A percentile compares a stretch with the other conserved stretches of the same genome.
Conservation (phyloP, 805 yeast species). For the Wickerhamomyces alni region DNA sequence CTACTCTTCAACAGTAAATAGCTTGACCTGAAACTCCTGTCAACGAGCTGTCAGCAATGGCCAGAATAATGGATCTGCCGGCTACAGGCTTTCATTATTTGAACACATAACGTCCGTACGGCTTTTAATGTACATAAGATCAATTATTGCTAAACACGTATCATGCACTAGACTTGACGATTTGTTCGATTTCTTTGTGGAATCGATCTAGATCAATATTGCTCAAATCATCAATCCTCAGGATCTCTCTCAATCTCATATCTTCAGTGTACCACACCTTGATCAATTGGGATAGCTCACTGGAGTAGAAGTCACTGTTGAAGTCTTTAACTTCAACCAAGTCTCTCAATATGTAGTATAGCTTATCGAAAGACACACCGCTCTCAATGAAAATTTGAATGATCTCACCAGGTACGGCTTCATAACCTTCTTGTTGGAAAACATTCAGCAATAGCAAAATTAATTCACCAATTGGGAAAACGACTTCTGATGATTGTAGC, state of each 20-base stretch:
- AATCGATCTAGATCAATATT: slow-evolving; percentile 12
- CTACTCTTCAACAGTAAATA: too few relatives aligned
- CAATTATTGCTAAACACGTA: too few relatives aligned
- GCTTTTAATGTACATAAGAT: too few relatives aligned
- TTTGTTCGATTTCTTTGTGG: slow-evolving; percentile 5
- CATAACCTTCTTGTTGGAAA: slow-evolving; percentile 37
- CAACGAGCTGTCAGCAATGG: too few relatives aligned
- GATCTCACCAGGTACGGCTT: slow-evolving; percentile 40
- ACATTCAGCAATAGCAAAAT: slow-evolving; percentile 59
- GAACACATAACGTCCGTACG: too few relatives aligned
- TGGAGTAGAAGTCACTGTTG: slow-evolving; percentile 41
- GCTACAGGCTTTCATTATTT: too few relatives aligned
- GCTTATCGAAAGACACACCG: slow-evolving; percentile 57
- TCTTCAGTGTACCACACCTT: slow-evolving; percentile 64
- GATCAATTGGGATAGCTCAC: slow-evolving; percentile 60
- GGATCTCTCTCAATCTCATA: slow-evolving; percentile 51
- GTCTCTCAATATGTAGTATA: slow-evolving; percentile 59
- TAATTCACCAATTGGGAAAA: slow-evolving; percentile 72
- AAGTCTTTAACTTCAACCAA: slow-evolving; percentile 55
- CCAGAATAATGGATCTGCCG: too few relatives aligned
- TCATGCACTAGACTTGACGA: slow-evolving; percentile 5
- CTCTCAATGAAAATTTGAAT: slow-evolving; percentile 58
- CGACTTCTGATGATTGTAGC: slow-evolving; percentile 62
- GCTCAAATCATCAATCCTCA: slow-evolving; percentile 32
- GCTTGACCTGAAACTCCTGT: too few relatives aligned